Percentiles rank a stretch among this genome's conserved stretches.
Evolutionary conservation across 306 rosid species (phyloP).

Genomic region (Gleditsia sinensis): DNA sequence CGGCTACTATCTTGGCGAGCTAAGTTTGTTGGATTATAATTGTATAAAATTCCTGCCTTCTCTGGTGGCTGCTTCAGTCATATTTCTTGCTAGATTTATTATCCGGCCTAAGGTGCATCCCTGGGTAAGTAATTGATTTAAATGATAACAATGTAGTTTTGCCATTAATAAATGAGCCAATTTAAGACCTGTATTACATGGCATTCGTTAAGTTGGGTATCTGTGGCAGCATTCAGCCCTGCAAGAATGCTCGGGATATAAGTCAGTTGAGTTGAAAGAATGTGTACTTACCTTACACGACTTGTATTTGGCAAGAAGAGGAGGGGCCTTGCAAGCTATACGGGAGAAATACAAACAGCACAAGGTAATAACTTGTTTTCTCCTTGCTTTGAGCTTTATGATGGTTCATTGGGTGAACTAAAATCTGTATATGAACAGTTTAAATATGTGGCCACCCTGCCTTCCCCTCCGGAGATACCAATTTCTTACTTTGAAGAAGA

Average conservation of each 20-base stretch:
- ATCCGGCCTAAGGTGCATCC: slow-evolving; percentile 55
- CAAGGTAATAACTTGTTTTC: slow-evolving; percentile 47
- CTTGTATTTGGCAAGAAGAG: slow-evolving; percentile 67
- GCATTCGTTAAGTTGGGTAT: slow-evolving; percentile 1
- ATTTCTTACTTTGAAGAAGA: slow-evolving; percentile 41
- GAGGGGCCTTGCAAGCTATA: slow-evolving; percentile 53
- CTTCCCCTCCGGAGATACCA: slow-evolving; percentile 70
- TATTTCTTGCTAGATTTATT: slow-evolving; percentile 69
- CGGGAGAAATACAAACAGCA: slow-evolving; percentile 76
- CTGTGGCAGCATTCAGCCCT: slow-evolving; percentile 47
- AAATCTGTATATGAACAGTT: slow-evolving; percentile 52
- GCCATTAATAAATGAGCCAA: not conserved
- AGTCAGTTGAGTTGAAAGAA: slow-evolving; percentile 51
- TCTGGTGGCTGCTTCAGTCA: slow-evolving; percentile 70
- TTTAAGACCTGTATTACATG: not conserved
- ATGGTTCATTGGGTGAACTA: not conserved
- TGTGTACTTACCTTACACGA: slow-evolving; percentile 66
- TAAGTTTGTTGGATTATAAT: slow-evolving; percentile 72
- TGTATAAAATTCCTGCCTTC: slow-evolving; percentile 75
- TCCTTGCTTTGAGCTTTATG: not conserved
- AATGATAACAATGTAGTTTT: no score
- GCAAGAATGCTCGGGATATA: slow-evolving; percentile 55
- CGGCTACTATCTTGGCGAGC: slow-evolving; percentile 73
- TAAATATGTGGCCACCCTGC: slow-evolving; percentile 61
- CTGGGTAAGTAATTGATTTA: slow-evolving; percentile 61